A percentile compares a stretch with the other conserved stretches of the same genome.
phyloP scores from a whole-genome alignment of 73 alveolate species.

The Paramecium biaurelia region DNA sequence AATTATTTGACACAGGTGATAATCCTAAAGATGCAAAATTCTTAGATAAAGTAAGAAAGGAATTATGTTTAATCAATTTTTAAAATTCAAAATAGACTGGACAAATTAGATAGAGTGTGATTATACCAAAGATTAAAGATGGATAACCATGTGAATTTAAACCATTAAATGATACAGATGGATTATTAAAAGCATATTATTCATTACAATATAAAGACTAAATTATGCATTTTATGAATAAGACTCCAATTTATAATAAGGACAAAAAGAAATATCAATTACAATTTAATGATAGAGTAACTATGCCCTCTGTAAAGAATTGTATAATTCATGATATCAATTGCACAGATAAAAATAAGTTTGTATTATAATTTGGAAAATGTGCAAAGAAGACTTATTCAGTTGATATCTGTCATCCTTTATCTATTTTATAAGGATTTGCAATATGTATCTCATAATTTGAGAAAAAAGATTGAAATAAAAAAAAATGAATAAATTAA shows the following conservation, averaged over 20 bases:
- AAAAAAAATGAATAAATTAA: not conserved
- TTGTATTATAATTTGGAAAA: constrained; percentile 28
- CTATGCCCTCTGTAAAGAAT: not conserved
- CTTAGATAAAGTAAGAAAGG: not conserved
- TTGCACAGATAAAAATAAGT: not conserved
- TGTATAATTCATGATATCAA: not conserved
- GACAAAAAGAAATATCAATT: not conserved
- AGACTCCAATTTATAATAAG: not conserved
- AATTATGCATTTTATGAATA: not conserved
- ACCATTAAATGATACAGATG: constrained; percentile 8
- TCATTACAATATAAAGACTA: not conserved
- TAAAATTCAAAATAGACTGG: not conserved
- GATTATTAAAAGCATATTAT: not conserved
- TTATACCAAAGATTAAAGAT: not conserved
- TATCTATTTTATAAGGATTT: constrained; percentile 1
- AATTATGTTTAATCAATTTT: not conserved
- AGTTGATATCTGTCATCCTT: not conserved
- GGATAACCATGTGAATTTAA: not conserved
- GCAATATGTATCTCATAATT: constrained; percentile 22
- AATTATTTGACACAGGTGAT: not conserved
- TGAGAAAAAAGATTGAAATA: not conserved
- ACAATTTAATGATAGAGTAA: not conserved
- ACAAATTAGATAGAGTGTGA: not conserved
- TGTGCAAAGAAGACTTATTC: not conserved
- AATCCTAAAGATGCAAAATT: not conserved